These are phyloP conservation scores for Ceratocystis diversiconidia DNA, from an alignment of 2,329 filamentous ascomycete genomes.

Conservation along the genomic window DNA sequence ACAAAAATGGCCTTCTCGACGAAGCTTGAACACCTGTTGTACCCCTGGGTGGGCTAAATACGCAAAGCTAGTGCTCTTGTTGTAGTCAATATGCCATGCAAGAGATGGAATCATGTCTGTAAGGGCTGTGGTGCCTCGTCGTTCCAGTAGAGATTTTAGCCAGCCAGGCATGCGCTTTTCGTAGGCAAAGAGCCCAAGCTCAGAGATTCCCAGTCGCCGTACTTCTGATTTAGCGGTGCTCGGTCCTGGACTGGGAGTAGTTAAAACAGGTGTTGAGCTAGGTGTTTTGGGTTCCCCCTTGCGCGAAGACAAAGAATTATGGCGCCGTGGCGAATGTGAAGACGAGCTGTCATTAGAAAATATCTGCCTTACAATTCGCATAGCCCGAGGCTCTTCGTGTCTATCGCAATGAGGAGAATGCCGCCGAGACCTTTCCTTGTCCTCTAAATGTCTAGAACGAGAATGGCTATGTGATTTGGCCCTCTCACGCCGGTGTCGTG, in stretches of 20 bases:
- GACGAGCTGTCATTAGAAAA: neutral
- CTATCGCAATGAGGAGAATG: neutral
- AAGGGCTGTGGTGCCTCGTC: conserved; percentile 29
- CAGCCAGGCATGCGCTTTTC: conserved; percentile 62
- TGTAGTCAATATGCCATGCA: neutral
- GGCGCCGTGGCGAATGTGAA: neutral
- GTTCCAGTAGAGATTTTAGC: conserved; percentile 48
- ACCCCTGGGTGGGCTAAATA: conserved; percentile 68
- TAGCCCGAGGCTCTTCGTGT: conserved; percentile 5
- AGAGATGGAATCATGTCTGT: neutral
- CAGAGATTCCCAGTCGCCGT: conserved; percentile 29
- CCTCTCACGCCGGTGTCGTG: neutral
- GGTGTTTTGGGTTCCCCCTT: neutral
- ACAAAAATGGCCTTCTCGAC: conserved; percentile 76
- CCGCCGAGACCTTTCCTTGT: neutral
- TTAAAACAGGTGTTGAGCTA: neutral
- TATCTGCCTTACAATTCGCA: conserved; percentile 3
- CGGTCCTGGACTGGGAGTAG: neutral
- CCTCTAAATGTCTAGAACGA: neutral
- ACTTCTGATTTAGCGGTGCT: neutral
- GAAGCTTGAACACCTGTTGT: conserved; percentile 68
- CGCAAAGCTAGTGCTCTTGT: conserved; percentile 45
- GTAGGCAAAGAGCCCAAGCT: conserved; percentile 57
- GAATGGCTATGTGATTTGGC: neutral
- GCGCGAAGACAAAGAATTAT: neutral